Percentiles rank a stretch among this genome's conserved stretches.
Conservation (phyloP, 352 stramenopile genomes). For the Globisporangium radiosum region DNA sequence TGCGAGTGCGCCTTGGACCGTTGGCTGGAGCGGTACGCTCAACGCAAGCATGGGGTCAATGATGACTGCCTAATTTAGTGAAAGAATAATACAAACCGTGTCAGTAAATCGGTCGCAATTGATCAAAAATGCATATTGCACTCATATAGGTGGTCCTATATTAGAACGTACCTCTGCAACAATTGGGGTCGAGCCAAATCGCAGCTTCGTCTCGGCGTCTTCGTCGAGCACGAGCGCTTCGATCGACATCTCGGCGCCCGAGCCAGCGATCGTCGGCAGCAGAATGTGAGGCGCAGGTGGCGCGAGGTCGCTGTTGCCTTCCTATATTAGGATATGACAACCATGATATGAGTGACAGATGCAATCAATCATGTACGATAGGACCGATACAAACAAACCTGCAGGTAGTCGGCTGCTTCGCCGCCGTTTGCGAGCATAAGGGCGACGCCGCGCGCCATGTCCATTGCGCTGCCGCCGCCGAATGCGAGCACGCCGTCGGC, state of each 20-base stretch:
- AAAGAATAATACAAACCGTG: neutral
- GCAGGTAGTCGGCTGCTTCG: slow-evolving; percentile 25
- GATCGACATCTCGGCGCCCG: slow-evolving; percentile 46
- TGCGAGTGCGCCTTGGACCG: slow-evolving; percentile 51
- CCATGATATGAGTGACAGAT: too few relatives aligned
- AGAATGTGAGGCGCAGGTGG: slow-evolving; percentile 37
- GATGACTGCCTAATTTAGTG: slow-evolving; percentile 35
- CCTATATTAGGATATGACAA: too few relatives aligned
- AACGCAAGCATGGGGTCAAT: slow-evolving; percentile 62
- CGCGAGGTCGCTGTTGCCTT: slow-evolving; percentile 12
- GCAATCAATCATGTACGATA: neutral
- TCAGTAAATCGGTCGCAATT: neutral
- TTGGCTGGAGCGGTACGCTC: slow-evolving; percentile 45
- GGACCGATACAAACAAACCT: too few relatives aligned
- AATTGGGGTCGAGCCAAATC: slow-evolving; percentile 37
- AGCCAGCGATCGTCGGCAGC: slow-evolving; percentile 51
- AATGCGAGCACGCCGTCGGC: slow-evolving; percentile 67
- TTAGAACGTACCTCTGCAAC: slow-evolving; percentile 25
- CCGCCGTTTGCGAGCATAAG: slow-evolving; percentile 44
- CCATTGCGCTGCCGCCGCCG: slow-evolving; percentile 55
- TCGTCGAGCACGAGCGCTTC: slow-evolving; percentile 55
- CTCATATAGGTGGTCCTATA: too few relatives aligned
- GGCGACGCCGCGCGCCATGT: slow-evolving; percentile 51
- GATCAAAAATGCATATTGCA: neutral
- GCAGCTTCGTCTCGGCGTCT: slow-evolving; percentile 50